phyloP scores from a whole-genome alignment of 2,329 filamentous ascomycete species.

The Claviceps sp. region DNA sequence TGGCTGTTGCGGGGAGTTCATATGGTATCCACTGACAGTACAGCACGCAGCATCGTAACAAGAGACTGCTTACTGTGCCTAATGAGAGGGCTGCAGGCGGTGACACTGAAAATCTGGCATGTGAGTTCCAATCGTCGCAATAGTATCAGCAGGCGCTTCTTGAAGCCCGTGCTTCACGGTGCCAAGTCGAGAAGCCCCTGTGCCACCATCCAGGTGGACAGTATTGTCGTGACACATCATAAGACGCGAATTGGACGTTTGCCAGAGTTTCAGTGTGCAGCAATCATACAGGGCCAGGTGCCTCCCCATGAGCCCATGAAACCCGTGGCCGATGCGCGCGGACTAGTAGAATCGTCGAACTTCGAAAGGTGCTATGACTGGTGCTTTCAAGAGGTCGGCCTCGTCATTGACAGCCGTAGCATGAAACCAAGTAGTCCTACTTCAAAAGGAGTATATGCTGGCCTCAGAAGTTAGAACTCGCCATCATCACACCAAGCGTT shows the following conservation, averaged over 20 bases:
- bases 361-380: slow-evolving; percentile 20
- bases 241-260: slow-evolving; percentile 79
- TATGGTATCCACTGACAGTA: slow-evolving; percentile 29
- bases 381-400: slow-evolving; percentile 5
- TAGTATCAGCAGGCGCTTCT: slow-evolving; percentile 15
- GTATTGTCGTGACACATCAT: slow-evolving; percentile 73
- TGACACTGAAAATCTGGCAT: slow-evolving; percentile 14
- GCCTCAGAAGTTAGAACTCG: too few species aligned
- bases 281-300: slow-evolving; percentile 33
- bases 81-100: slow-evolving; percentile 3
- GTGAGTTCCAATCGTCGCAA: slow-evolving; percentile 15
- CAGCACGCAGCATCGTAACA: neutral
- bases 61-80: neutral
- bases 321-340: slow-evolving; percentile 20
- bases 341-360: slow-evolving; percentile 18
- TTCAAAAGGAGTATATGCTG: too few species aligned
- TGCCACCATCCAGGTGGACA: slow-evolving; percentile 74
- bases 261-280: slow-evolving; percentile 51
- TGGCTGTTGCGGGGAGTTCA: slow-evolving; percentile 59
- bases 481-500: too few species aligned
- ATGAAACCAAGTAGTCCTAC: too few species aligned
- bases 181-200: slow-evolving; percentile 84
- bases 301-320: slow-evolving; percentile 12
- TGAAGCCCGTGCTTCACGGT: slow-evolving; percentile 46
- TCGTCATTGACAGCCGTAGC: neutral